A percentile compares a stretch with the other conserved stretches of the same genome.
Conservation (phyloP, 441 rosid genomes). For the Populus hybrid region DNA sequence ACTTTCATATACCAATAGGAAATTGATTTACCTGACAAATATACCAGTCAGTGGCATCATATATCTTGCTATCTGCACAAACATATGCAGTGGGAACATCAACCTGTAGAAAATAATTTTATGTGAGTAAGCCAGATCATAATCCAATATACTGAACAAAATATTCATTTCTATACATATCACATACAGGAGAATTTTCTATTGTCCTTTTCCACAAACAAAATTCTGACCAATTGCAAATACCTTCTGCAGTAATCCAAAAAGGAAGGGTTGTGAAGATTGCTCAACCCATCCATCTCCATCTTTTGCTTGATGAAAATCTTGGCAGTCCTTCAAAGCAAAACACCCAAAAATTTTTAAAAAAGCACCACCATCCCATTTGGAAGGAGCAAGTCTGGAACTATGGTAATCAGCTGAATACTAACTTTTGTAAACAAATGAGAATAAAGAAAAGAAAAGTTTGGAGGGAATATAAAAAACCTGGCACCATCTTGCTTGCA, state of each 20-base stretch:
- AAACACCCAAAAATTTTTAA: conserved; percentile 9
- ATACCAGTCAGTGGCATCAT: conserved; percentile 92
- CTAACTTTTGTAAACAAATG: neutral
- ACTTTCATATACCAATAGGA: conserved; percentile 2
- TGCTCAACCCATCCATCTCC: conserved; percentile 99
- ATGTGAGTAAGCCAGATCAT: conserved; percentile 5
- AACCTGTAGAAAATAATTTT: conserved; percentile 45
- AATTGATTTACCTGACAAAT: conserved; percentile 73
- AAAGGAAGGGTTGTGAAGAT: conserved; percentile 67
- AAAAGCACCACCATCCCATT: conserved; percentile 5
- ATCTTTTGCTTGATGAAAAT: conserved; percentile 91
- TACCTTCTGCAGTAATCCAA: conserved; percentile 89
- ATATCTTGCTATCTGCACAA: conserved; percentile 87
- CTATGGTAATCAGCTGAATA: neutral
- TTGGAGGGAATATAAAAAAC: conserved; percentile 37
- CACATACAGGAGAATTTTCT: neutral
- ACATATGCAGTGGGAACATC: conserved; percentile 79
- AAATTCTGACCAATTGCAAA: conserved; percentile 2
- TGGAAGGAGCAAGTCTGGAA: neutral
- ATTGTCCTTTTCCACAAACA: conserved; percentile 5
- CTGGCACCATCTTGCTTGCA: conserved; percentile 99
- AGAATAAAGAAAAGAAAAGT: neutral
- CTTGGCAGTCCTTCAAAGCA: conserved; percentile 78
- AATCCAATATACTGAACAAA: neutral
- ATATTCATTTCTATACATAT: neutral